Conservation (phyloP, 2,329 filamentous ascomycete genomes). For the Pseudocercospora fuligena region DNA sequence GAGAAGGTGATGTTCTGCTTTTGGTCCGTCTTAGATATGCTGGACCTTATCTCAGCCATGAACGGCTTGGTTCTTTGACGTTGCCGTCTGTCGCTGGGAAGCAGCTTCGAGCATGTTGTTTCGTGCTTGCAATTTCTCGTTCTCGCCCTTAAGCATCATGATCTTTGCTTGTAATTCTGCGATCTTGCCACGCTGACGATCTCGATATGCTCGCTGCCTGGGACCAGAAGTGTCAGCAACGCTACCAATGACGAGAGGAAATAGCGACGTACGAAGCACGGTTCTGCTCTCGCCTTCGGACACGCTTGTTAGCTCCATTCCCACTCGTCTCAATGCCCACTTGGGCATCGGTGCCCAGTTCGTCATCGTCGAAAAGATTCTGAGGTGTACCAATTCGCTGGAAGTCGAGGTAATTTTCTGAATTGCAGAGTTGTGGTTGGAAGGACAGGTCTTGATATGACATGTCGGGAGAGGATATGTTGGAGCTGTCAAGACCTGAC, state of each 20-base stretch:
- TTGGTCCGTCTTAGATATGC: too few species aligned
- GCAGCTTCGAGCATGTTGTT: too few species aligned
- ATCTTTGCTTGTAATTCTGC: conserved; percentile 15
- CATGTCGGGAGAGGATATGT: background rate
- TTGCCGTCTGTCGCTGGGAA: too few species aligned
- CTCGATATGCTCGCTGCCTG: conserved; percentile 18
- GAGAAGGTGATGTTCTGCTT: too few species aligned
- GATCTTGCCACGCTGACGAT: conserved; percentile 22
- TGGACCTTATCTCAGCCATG: too few species aligned
- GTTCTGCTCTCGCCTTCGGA: conserved; percentile 9
- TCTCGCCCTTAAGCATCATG: conserved; percentile 12
- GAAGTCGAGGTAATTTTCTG: conserved; percentile 17
- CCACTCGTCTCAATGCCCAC: background rate
- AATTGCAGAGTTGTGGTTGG: background rate
- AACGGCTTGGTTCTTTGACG: too few species aligned
- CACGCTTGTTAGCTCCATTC: background rate
- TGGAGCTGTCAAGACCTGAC: background rate
- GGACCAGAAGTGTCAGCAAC: background rate
- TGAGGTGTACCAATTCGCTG: conserved; percentile 13
- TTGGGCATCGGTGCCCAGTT: background rate
- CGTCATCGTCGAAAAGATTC: background rate
- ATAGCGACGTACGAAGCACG: background rate
- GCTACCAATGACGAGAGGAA: background rate
- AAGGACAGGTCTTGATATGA: background rate
- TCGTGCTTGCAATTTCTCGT: background rate